Conservation (phyloP, 352 stramenopile species). For the Globisporangium alternatum region DNA sequence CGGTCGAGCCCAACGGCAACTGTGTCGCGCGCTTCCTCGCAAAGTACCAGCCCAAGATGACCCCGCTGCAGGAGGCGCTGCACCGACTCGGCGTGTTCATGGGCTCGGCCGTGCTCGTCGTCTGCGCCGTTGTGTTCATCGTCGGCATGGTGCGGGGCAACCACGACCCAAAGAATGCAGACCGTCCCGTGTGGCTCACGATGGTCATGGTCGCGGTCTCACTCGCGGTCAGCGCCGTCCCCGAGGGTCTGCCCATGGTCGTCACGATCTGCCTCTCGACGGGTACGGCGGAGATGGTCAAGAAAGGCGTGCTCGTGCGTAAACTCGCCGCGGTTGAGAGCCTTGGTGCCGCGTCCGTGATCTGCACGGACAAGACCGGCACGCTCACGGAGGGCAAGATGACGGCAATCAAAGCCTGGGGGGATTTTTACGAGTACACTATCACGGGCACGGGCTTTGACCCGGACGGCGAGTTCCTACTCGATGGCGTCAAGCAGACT, state of each 20-base stretch:
- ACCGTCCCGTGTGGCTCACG: conserved; percentile 79
- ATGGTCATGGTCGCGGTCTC: conserved; percentile 91
- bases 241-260: conserved; percentile 38
- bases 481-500: conserved; percentile 23
- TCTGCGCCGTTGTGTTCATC: conserved; percentile 81
- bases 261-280: conserved; percentile 43
- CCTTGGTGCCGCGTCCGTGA: conserved; percentile 80
- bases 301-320: conserved; percentile 50
- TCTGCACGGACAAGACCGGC: conserved; percentile 90
- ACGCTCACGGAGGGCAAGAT: conserved; percentile 83
- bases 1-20: conserved; percentile 16
- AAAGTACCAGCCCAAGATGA: conserved; percentile 46
- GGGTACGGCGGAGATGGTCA: conserved; percentile 34
- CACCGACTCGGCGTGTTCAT: conserved; percentile 92
- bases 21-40: conserved; percentile 19
- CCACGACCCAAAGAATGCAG: conserved; percentile 49
- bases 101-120: conserved; percentile 76
- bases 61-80: conserved; percentile 89
- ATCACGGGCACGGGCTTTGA: conserved; percentile 37
- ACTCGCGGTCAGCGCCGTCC: conserved; percentile 42
- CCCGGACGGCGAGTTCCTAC: conserved; percentile 24
- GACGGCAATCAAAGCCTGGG: conserved; percentile 43
- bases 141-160: conserved; percentile 64
- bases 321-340: conserved; percentile 51
- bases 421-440: conserved; percentile 31